Evolutionary conservation across 1,284 basidiomycete species (phyloP), one percentile per base, ranked within the genome.

Genomic region (Exobasidium cylindrosporum): DNA sequence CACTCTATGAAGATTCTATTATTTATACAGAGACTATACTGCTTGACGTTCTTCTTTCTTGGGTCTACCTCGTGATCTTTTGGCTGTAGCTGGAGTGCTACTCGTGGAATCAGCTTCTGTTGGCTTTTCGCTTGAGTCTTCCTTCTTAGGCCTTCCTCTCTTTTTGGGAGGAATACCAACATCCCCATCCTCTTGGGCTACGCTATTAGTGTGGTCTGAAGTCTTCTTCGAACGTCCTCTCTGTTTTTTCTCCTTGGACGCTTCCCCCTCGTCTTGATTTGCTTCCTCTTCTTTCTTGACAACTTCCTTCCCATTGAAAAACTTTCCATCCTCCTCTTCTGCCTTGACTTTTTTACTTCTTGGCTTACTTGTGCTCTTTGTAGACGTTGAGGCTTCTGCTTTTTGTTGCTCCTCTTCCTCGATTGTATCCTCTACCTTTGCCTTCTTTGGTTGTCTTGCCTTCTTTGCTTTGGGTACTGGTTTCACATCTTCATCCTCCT

Each of bases 211-310:
- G 26, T 14, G n/a, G 5, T 50, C 47, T 24, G 2, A 3, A 23
- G 3, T 50, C 21, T 50, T 4, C 3, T 14, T 28, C 47, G 35
- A 40, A 21, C 26, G 4, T 13, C 47, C 14, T 21, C 47, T 7
- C 47, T 21, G 17, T 24, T 28, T 50, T 24, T 21, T 26, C 26
- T 23, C 26, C 21, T 50, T 6, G 43, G 43, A 4, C 17, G 4
- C 21, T 50, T 21, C 21, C 13, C 47, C 35, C 10, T 40, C 17
- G 5, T 21, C 47, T 4, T 50, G 21, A 26, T 13, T 50, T 21
- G 17, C 47, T 21, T 28, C 26, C 21, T 50, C 47, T 50, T 50
- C 47, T 50, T 23, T 24, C 26, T 50, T 50, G 47, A 50, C 46
- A 24, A 21, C 46, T 43, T 43, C n/a, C 10, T 10, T 10, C n/a